These are phyloP conservation scores for Amanita subjunquillea DNA, from an alignment of 768 basidiomycete genomes.

Conservation along the genomic window DNA sequence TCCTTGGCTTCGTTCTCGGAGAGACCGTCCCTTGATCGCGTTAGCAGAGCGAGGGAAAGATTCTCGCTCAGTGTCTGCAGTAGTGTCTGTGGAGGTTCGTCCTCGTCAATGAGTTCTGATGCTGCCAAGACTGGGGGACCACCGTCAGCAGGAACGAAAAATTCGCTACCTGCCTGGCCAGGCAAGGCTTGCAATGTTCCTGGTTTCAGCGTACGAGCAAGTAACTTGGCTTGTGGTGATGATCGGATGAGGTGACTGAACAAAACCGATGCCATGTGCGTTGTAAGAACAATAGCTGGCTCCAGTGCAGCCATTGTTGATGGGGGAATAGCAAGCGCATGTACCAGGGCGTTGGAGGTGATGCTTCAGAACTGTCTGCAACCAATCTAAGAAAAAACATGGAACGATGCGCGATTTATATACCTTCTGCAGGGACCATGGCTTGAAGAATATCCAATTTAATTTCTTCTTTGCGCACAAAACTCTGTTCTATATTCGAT, in stretches of 20 bases:
- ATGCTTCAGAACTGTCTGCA: conserved; percentile 23
- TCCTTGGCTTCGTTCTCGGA: conserved; percentile 69
- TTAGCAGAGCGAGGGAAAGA: conserved; percentile 76
- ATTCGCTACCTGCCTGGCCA: conserved; percentile 25
- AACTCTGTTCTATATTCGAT: conserved; percentile 38
- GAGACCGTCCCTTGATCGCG: conserved; percentile 55
- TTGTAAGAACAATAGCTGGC: conserved; percentile 45
- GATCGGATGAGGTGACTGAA: conserved; percentile 72
- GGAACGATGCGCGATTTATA: background rate
- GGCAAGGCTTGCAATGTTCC: conserved; percentile 17
- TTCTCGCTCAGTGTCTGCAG: conserved; percentile 86
- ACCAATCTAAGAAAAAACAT: background rate
- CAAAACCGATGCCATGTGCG: conserved; percentile 66
- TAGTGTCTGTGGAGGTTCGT: conserved; percentile 60
- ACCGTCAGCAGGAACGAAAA: conserved; percentile 75
- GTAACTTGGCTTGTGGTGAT: conserved; percentile 50
- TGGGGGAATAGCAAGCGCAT: conserved; percentile 57
- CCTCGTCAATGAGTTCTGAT: conserved; percentile 33
- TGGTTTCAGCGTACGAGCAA: conserved; percentile 58
- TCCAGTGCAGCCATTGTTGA: conserved; percentile 41
- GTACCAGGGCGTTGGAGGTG: conserved; percentile 59
- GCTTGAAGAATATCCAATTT: conserved; percentile 57
- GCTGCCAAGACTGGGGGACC: conserved; percentile 24
- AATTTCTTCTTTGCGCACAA: conserved; percentile 65
- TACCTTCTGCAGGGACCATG: conserved; percentile 57